Evolutionary conservation across 2,329 filamentous ascomycete species (phyloP).

Genomic region (Aspergillus arachidicola): DNA sequence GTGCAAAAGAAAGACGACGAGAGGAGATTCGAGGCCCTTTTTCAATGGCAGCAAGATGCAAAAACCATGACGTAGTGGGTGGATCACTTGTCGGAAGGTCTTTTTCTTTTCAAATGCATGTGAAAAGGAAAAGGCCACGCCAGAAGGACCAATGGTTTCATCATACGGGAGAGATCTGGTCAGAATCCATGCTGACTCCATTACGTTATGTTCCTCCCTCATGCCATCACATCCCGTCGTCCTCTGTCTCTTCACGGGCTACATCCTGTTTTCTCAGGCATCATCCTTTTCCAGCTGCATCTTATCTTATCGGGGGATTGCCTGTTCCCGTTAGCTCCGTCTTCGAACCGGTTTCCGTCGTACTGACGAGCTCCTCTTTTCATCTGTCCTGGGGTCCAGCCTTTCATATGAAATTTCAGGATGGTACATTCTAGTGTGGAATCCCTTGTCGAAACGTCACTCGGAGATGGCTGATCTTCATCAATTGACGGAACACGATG

Average conservation of each 20-base stretch:
- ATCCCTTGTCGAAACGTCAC: not conserved
- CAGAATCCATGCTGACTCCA: not conserved
- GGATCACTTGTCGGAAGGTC: not conserved
- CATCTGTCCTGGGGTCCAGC: too few species aligned
- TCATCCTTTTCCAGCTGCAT: not conserved
- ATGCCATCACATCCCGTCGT: not conserved
- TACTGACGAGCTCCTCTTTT: too few species aligned
- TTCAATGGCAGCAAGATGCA: not conserved
- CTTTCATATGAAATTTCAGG: too few species aligned
- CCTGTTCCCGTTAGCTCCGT: not conserved
- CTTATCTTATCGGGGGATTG: not conserved
- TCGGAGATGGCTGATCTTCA: not conserved
- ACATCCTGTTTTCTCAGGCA: not conserved
- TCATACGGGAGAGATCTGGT: not conserved
- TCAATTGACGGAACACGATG: not conserved
- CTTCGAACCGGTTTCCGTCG: not conserved
- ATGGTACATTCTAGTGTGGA: not conserved
- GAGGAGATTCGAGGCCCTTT: not conserved
- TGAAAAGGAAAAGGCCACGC: not conserved
- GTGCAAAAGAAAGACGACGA: too few species aligned
- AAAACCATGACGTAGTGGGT: slow-evolving; percentile 1
- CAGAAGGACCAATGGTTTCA: not conserved
- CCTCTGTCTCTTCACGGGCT: not conserved
- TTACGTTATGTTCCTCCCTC: not conserved
- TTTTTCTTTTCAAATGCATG: not conserved